A percentile compares a stretch with the other conserved stretches of the same genome.
Conservation (phyloP, 192 early-diverging fungal species). For the Phlyctochytrium arcticum region DNA sequence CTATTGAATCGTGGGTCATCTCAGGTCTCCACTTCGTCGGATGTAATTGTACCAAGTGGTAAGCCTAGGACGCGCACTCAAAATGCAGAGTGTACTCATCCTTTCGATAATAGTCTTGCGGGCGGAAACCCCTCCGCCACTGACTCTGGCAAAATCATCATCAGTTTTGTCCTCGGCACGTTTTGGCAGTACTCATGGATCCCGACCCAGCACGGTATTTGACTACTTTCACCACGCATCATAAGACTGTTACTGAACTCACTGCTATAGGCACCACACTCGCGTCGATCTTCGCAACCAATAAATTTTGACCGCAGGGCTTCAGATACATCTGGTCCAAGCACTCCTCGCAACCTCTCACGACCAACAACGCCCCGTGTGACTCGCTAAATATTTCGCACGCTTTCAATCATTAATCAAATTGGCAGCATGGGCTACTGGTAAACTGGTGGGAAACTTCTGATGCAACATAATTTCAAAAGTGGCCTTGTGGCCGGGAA, state of each 20-base stretch:
- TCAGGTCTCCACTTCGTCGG: neutral
- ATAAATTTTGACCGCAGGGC: neutral
- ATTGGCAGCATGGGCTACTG: neutral
- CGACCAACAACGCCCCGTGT: neutral
- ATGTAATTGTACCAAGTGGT: conserved; percentile 12
- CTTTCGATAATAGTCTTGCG: neutral
- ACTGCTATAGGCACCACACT: neutral
- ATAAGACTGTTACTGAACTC: neutral
- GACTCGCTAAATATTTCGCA: neutral
- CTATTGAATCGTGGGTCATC: neutral
- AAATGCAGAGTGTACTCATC: neutral
- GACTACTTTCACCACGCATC: neutral
- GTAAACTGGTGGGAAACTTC: neutral
- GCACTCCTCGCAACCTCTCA: neutral
- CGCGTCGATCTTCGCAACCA: neutral
- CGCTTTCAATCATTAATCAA: neutral
- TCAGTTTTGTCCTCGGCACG: neutral
- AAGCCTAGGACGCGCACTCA: neutral
- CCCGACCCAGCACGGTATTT: too few species aligned
- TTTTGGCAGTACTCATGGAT: too few species aligned
- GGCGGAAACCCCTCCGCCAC: neutral
- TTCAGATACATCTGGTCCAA: neutral
- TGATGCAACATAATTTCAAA: neutral
- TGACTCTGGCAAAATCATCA: neutral
- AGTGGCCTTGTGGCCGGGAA: too few species aligned